Evolutionary conservation across 1,284 basidiomycete species (phyloP).

Genomic region (Laetiporus sulphureus): DNA sequence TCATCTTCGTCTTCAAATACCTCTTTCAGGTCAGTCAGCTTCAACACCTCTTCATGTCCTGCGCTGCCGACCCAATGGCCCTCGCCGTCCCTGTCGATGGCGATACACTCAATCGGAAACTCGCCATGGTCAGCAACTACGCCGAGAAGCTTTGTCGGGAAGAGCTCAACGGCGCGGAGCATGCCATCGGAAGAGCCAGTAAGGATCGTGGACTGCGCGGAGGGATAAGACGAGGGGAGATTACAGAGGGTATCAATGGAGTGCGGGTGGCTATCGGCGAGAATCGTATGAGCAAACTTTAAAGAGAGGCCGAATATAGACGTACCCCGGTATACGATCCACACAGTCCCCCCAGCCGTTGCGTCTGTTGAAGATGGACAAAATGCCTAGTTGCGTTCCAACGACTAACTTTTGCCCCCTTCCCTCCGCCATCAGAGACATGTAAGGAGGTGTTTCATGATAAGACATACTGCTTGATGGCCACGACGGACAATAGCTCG

Average conservation of each 20-base stretch:
- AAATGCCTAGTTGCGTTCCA: slow-evolving; percentile 87
- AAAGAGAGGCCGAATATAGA: slow-evolving; percentile 2
- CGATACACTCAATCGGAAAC: slow-evolving; percentile 87
- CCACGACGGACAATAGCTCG: slow-evolving; percentile 79
- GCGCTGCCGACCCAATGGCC: slow-evolving; percentile 86
- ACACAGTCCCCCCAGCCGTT: slow-evolving; percentile 91
- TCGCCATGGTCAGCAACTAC: slow-evolving; percentile 88
- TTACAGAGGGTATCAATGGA: slow-evolving; percentile 81
- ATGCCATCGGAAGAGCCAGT: slow-evolving; percentile 94
- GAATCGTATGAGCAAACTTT: background rate
- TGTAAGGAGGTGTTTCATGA: background rate
- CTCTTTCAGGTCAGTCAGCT: slow-evolving; percentile 75
- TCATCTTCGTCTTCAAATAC: slow-evolving; percentile 51
- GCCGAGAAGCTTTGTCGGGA: slow-evolving; percentile 87
- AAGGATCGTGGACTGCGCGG: slow-evolving; percentile 69
- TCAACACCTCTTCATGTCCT: slow-evolving; percentile 86
- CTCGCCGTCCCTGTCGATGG: slow-evolving; percentile 45
- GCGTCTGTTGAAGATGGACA: slow-evolving; percentile 84
- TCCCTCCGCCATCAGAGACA: background rate
- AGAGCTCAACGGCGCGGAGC: slow-evolving; percentile 82
- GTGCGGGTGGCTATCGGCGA: slow-evolving; percentile 63
- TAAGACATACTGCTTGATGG: slow-evolving; percentile 66
- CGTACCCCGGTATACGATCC: slow-evolving; percentile 82
- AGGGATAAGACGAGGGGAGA: slow-evolving; percentile 60
- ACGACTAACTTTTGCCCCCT: slow-evolving; percentile 80